Conservation (phyloP, 306 rosid genomes). For the Castanospermum australe region DNA sequence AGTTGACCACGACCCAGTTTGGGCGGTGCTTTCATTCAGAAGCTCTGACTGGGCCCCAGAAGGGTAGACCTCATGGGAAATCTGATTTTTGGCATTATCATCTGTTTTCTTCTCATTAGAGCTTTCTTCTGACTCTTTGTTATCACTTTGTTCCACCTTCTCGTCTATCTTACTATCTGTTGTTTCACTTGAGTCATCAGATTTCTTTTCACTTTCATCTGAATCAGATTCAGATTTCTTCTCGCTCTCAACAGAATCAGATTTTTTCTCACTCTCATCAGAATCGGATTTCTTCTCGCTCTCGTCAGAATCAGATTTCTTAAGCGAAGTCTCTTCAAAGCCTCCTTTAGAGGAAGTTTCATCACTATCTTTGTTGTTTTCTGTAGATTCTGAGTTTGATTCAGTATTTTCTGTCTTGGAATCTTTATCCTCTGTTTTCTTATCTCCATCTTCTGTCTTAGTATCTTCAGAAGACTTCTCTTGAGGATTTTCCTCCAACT, state of each 20-base stretch:
- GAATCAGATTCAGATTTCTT: conserved; percentile 29
- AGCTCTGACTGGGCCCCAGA: conserved; percentile 84
- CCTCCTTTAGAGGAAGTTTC: conserved; percentile 14
- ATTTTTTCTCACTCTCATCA: conserved; percentile 35
- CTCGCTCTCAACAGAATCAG: conserved; percentile 29
- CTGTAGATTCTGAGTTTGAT: conserved; percentile 22
- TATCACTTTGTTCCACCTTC: conserved; percentile 52
- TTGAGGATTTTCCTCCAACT: conserved; percentile 37
- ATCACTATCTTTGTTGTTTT: background rate
- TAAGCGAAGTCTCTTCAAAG: conserved; percentile 29
- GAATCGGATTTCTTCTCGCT: conserved; percentile 32
- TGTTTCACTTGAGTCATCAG: conserved; percentile 36
- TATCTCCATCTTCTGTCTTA: conserved; percentile 42
- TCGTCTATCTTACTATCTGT: conserved; percentile 43
- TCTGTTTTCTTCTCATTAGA: conserved; percentile 54
- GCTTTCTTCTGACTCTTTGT: conserved; percentile 40
- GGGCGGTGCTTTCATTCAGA: conserved; percentile 65
- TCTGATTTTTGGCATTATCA: conserved; percentile 42
- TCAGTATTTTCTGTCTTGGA: conserved; percentile 43
- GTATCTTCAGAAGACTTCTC: conserved; percentile 42
- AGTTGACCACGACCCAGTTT: conserved; percentile 68
- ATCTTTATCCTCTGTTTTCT: conserved; percentile 20
- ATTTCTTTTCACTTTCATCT: conserved; percentile 44
- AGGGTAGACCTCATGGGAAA: conserved; percentile 59
- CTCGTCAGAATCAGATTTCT: conserved; percentile 40